A percentile compares a stretch with the other conserved stretches of the same genome.
phyloP scores from a whole-genome alignment of 139 green algal genomes.

The Pseudopediastrum boryanum region DNA sequence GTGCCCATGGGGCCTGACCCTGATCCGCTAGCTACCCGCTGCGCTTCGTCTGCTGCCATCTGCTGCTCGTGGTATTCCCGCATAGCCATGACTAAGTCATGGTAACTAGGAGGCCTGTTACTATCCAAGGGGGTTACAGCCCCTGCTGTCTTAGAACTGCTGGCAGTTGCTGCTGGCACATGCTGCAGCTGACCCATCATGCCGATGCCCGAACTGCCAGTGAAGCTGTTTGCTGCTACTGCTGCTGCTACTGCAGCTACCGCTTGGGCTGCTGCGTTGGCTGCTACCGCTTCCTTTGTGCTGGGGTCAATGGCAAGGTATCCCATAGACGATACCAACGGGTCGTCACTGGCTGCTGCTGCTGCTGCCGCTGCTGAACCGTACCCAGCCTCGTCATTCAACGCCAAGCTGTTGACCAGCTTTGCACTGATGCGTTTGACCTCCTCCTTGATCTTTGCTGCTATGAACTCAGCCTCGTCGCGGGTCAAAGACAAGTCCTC shows the following conservation, averaged over 20 bases:
- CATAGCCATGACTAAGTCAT: constrained; percentile 33
- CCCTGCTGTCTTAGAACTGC: too few species aligned
- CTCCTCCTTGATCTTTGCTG: constrained; percentile 62
- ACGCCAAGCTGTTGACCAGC: not conserved
- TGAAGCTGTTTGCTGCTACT: constrained; percentile 24
- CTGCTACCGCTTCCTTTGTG: constrained; percentile 17
- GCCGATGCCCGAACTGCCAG: not conserved
- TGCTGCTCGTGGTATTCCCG: constrained; percentile 40
- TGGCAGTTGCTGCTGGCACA: too few species aligned
- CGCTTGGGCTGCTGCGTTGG: constrained; percentile 31
- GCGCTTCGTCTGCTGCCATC: constrained; percentile 21
- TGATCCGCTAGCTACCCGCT: constrained; percentile 1
- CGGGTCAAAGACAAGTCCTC: constrained; percentile 82
- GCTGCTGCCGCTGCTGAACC: not conserved
- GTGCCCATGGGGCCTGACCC: not conserved
- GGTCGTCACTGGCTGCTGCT: not conserved
- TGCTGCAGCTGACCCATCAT: not conserved
- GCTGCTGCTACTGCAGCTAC: constrained; percentile 28
- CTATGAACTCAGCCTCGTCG: constrained; percentile 70
- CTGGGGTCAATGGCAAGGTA: not conserved
- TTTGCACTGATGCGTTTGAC: constrained; percentile 39
- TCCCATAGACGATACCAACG: not conserved
- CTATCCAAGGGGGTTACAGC: not conserved
- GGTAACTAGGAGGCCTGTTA: constrained; percentile 25
- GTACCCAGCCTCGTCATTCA: not conserved